Conservation (phyloP, 495 filamentous ascomycete species). For the Aspergillus mulundensis region DNA sequence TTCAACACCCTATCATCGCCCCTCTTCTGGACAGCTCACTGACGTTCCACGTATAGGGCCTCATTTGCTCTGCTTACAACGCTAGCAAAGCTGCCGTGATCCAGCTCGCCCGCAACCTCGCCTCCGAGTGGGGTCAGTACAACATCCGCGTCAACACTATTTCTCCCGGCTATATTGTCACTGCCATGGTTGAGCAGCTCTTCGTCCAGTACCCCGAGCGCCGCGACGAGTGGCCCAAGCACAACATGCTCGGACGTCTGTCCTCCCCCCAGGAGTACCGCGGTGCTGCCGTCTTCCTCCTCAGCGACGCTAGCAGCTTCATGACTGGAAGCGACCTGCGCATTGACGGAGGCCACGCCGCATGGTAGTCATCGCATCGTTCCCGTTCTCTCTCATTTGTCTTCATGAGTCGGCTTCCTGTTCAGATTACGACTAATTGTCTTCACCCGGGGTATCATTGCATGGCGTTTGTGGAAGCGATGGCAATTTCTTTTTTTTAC, state of each 20-base stretch:
- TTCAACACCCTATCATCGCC: not conserved
- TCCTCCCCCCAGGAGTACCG: constrained; percentile 78
- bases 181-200: constrained; percentile 80
- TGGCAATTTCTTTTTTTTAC: not conserved
- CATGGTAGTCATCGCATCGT: constrained; percentile 54
- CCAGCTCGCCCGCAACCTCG: constrained; percentile 82
- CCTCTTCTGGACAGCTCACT: not conserved
- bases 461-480: constrained; percentile 6
- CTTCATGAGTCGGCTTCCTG: not conserved
- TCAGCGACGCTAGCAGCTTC: constrained; percentile 82
- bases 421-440: not conserved
- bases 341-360: constrained; percentile 77
- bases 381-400: not conserved
- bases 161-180: constrained; percentile 92
- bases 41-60: constrained; percentile 43
- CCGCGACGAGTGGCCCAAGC: constrained; percentile 69
- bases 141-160: constrained; percentile 94
- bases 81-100: constrained; percentile 84
- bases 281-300: constrained; percentile 75
- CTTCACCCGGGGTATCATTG: not conserved
- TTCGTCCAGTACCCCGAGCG: constrained; percentile 75
- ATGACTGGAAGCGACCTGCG: constrained; percentile 80
- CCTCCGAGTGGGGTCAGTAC: constrained; percentile 78
- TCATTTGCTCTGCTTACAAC: constrained; percentile 80
- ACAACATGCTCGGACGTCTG: constrained; percentile 84